These are phyloP conservation scores for Besnoitia besnoiti DNA, from an alignment of 169 alveolate species.

Conservation along the genomic window DNA sequence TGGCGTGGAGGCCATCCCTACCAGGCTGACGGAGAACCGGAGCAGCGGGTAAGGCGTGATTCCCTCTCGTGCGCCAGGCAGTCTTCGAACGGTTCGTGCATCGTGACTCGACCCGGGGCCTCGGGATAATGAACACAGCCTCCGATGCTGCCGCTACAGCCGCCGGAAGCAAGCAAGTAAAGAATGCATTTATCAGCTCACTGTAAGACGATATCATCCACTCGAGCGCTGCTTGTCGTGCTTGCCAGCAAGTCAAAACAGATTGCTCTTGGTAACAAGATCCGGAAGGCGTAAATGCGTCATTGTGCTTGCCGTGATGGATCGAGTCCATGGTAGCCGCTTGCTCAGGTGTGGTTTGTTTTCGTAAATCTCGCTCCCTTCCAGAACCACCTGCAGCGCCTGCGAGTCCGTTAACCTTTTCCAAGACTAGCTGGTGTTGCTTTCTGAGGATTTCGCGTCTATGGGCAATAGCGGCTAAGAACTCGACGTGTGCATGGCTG, in stretches of 20 bases:
- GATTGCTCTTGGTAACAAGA: background rate
- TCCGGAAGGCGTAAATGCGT: background rate
- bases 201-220: background rate
- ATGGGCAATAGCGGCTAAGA: background rate
- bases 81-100: too few relatives aligned
- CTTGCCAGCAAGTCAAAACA: background rate
- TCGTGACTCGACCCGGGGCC: too few relatives aligned
- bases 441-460: background rate
- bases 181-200: background rate
- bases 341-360: too few relatives aligned
- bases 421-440: background rate
- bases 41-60: too few relatives aligned
- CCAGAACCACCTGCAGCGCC: background rate
- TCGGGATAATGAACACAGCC: background rate
- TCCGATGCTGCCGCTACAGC: background rate
- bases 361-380: too few relatives aligned
- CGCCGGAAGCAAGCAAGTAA: background rate
- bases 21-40: too few relatives aligned
- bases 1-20: too few relatives aligned
- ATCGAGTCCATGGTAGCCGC: too few relatives aligned
- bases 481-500: background rate
- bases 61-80: too few relatives aligned
- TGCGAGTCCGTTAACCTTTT: background rate
- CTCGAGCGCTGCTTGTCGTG: background rate
- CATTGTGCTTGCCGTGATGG: background rate